A percentile compares a stretch with the other conserved stretches of the same genome.
These are phyloP conservation scores for Claviceps maximensis DNA, from an alignment of 2,329 filamentous ascomycete species.

Conservation along the genomic window DNA sequence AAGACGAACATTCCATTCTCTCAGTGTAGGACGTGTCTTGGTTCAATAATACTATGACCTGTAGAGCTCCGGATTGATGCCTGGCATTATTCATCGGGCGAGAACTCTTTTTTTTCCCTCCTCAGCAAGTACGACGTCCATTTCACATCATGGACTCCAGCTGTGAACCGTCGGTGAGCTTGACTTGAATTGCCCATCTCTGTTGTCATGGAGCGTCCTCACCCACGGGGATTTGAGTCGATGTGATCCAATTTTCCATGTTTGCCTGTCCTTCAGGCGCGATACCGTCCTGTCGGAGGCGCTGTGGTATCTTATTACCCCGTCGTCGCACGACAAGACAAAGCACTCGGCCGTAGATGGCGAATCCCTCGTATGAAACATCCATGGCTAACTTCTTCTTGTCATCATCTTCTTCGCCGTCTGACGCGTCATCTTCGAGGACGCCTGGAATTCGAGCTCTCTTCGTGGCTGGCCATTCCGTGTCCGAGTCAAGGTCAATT, in stretches of 20 bases:
- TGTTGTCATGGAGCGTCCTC: slow-evolving; percentile 19
- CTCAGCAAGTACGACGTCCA: too few relatives aligned
- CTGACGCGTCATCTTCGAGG: slow-evolving; percentile 15
- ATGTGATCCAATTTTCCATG: slow-evolving; percentile 78
- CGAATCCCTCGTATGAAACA: slow-evolving; percentile 88
- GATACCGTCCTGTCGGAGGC: slow-evolving; percentile 16
- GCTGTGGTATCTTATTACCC: slow-evolving; percentile 33
- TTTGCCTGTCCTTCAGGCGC: slow-evolving; percentile 45
- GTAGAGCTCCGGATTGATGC: neutral
- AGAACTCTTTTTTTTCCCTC: neutral
- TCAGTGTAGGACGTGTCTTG: neutral
- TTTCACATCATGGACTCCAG: too few relatives aligned
- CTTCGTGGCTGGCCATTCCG: slow-evolving; percentile 31
- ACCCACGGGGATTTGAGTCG: slow-evolving; percentile 51
- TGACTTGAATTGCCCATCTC: neutral
- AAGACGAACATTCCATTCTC: neutral
- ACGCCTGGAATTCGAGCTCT: slow-evolving; percentile 23
- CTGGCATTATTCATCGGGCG: neutral
- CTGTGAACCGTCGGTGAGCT: neutral
- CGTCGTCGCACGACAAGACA: slow-evolving; percentile 79
- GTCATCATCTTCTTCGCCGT: slow-evolving; percentile 53
- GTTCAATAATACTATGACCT: neutral
- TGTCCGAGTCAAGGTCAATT: slow-evolving; percentile 26
- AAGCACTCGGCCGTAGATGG: slow-evolving; percentile 84
- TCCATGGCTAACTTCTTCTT: slow-evolving; percentile 86